Evolutionary conservation across 129 eudicot genomes (phyloP), one percentile per base, ranked within the genome.

Genomic region (Chrysanthemum seticuspe): DNA sequence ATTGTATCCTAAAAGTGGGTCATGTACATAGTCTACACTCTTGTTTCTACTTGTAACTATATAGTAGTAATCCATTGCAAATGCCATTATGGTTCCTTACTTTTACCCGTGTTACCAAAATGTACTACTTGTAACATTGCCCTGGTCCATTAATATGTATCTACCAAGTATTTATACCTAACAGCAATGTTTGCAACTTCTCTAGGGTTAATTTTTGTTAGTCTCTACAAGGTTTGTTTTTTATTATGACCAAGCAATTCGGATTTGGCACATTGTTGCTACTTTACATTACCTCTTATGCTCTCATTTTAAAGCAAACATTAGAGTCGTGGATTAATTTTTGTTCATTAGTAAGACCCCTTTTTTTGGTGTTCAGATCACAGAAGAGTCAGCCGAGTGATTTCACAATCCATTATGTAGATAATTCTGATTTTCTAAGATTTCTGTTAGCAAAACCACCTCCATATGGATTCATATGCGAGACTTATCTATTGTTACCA

Each of bases 11-110:
- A 57, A 71, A 64, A 74, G 71, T 36, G 75, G 55, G 55, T 72
- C 76, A 67, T 82, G 93, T 87, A 82, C 71, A 82, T 87, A 87
- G 75, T 80, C 76, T 65, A 47, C 59, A 45, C 48, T 66, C 58
- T 62, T 77, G 76, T 69, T 50, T 71, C 57, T 68, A 63, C 64
- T 65, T 59, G 47, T 56, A 78, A 29, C 53, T 55, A 47, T 58
- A 52, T 70, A 75, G 52, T 27, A 74, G 66, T 71, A 70, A 61
- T 55, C 70, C 47, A 45, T 53, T 31, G 18, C 10, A 67, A 47
- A 75, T 52, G 57, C 19, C 50, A 60, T 25, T 70, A 54, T 80
- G 62, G 80, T 76, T 75, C 54, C 60, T 64, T 59, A 18, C 11
- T 5, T 5, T 29, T 13, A 19, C 74, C 57, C 67, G 56, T 65